These are phyloP conservation scores for Plasmodium inui DNA, from an alignment of 169 alveolate species.

Conservation along the genomic window DNA sequence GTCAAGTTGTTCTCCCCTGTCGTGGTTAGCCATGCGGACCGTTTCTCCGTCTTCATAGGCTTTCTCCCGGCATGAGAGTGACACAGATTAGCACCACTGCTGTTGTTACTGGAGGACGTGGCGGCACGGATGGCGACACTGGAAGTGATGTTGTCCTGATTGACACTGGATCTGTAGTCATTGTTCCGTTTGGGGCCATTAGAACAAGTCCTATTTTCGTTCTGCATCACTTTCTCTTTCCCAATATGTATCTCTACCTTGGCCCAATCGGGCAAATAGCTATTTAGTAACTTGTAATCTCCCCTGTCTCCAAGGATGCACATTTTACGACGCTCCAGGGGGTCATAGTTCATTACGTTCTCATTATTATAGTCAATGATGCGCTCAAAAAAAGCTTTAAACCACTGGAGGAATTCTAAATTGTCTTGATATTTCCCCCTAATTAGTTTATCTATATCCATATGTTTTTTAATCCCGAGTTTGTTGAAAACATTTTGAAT, in stretches of 20 bases:
- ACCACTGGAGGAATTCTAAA: constrained; percentile 97
- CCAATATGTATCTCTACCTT: constrained; percentile 69
- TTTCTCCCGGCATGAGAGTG: neutral
- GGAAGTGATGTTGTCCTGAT: neutral
- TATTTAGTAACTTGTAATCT: constrained; percentile 63
- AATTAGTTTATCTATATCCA: constrained; percentile 92
- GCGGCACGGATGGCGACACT: neutral
- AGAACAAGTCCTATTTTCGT: constrained; percentile 44
- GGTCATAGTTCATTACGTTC: constrained; percentile 80
- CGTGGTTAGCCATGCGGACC: neutral
- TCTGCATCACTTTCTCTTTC: constrained; percentile 73
- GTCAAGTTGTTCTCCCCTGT: neutral
- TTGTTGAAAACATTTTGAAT: constrained; percentile 95
- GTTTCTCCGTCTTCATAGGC: neutral
- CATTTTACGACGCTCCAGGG: constrained; percentile 85
- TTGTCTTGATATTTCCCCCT: constrained; percentile 97
- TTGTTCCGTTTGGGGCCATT: constrained; percentile 14
- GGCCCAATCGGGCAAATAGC: constrained; percentile 71
- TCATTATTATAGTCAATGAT: constrained; percentile 85
- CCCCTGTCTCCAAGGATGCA: constrained; percentile 78
- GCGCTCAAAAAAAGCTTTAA: constrained; percentile 94
- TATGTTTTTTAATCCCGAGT: constrained; percentile 90
- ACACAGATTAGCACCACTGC: neutral
- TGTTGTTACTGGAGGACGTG: constrained; percentile 1
- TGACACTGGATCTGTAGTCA: neutral